These are phyloP conservation scores for Yamadazyma oceani DNA, from an alignment of 1,139 yeast genomes.

Conservation along the genomic window DNA sequence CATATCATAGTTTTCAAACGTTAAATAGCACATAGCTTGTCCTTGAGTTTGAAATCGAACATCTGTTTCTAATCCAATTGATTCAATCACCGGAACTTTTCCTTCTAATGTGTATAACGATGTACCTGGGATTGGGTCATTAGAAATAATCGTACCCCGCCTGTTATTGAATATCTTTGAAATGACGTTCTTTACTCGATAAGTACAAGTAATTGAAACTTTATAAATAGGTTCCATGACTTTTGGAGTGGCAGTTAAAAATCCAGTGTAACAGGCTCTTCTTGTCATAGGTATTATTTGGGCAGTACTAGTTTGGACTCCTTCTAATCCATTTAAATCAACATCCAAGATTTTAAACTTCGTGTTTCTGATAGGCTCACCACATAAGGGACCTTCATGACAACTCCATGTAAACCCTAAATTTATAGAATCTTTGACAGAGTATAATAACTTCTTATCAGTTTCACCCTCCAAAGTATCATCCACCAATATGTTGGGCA, in stretches of 20 bases:
- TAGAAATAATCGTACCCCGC: constrained; percentile 55
- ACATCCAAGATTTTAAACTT: constrained; percentile 73
- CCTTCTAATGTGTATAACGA: constrained; percentile 65
- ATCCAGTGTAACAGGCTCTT: constrained; percentile 81
- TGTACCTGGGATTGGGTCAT: constrained; percentile 70
- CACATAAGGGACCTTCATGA: constrained; percentile 88
- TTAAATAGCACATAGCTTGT: constrained; percentile 66
- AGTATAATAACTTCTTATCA: constrained; percentile 50
- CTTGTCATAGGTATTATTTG: constrained; percentile 83
- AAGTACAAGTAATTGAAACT: constrained; percentile 59
- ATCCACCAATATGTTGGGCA: constrained; percentile 63
- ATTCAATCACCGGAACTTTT: constrained; percentile 81
- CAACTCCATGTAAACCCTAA: constrained; percentile 86
- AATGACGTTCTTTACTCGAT: constrained; percentile 42
- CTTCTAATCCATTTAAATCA: constrained; percentile 45
- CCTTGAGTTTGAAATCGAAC: constrained; percentile 76
- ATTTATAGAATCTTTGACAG: constrained; percentile 53
- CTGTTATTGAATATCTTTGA: constrained; percentile 57
- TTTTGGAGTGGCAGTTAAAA: constrained; percentile 76
- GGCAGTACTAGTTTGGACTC: constrained; percentile 55
- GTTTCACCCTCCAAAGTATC: constrained; percentile 74
- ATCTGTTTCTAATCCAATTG: constrained; percentile 87
- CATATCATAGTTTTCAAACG: constrained; percentile 68
- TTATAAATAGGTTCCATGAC: constrained; percentile 81
- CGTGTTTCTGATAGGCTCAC: constrained; percentile 73